These are phyloP conservation scores for Erythrophleum ivorense DNA, from an alignment of 331 rosid genomes.

Conservation along the genomic window DNA sequence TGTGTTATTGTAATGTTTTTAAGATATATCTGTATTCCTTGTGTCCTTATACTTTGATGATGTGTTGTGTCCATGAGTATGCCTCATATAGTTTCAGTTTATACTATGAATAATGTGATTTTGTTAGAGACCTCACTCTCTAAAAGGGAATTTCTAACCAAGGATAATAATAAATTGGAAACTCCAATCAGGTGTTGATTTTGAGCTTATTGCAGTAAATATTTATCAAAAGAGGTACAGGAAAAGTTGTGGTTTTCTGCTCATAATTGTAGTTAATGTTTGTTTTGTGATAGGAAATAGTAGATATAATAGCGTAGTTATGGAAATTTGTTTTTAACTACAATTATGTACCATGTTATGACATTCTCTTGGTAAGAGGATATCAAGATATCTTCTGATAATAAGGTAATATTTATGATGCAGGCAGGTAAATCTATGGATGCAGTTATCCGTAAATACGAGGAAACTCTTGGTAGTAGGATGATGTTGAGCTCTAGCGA, in stretches of 20 bases:
- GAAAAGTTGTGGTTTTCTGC: neutral
- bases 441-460: conserved; percentile 76
- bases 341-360: conserved; percentile 14
- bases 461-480: conserved; percentile 69
- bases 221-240: neutral
- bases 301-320: neutral
- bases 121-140: neutral
- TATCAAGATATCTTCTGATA: conserved; percentile 23
- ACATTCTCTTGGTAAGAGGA: conserved; percentile 9
- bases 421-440: conserved; percentile 92
- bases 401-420: conserved; percentile 35
- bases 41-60: neutral
- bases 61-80: neutral
- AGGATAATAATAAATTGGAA: neutral
- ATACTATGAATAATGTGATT: neutral
- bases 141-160: neutral
- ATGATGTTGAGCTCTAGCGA: conserved; percentile 72
- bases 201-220: conserved; percentile 31
- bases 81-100: neutral
- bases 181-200: conserved; percentile 3
- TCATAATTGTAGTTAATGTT: neutral
- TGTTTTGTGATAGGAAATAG: neutral
- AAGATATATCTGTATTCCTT: neutral
- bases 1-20: neutral
- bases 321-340: conserved; percentile 11